Percentiles rank a stretch among this genome's conserved stretches.
Conservation (phyloP, 768 basidiomycete species). For the Boletus rubroflammeus region DNA sequence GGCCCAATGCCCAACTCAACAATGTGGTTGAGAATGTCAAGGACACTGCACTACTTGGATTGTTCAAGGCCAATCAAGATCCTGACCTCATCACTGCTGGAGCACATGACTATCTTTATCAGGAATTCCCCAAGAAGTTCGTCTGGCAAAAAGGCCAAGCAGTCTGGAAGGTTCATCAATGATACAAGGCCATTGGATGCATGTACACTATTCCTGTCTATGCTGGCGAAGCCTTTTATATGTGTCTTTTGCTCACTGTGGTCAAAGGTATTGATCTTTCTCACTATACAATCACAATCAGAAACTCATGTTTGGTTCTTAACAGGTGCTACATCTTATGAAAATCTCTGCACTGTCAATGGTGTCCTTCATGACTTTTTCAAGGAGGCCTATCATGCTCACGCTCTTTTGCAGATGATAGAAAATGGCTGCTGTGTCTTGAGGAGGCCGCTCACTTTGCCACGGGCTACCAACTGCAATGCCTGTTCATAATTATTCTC, state of each 20-base stretch:
- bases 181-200: conserved; percentile 19
- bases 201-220: conserved; percentile 16
- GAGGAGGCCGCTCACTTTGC: neutral
- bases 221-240: conserved; percentile 39
- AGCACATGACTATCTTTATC: conserved; percentile 26
- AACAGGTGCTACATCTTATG: conserved; percentile 23
- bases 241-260: conserved; percentile 37
- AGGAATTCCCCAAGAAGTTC: conserved; percentile 33
- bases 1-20: no score
- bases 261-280: no score
- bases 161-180: conserved; percentile 28
- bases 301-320: no score
- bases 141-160: conserved; percentile 19
- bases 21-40: no score
- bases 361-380: neutral
- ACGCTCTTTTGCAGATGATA: conserved; percentile 43
- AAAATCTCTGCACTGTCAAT: conserved; percentile 26
- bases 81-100: neutral
- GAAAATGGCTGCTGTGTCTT: conserved; percentile 38
- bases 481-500: neutral
- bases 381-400: conserved; percentile 34
- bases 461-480: neutral
- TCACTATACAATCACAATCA: no score
- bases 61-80: neutral
- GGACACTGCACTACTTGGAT: neutral